Evolutionary conservation across 805 yeast species (phyloP).

Genomic region (Barnettozyma pratensis): DNA sequence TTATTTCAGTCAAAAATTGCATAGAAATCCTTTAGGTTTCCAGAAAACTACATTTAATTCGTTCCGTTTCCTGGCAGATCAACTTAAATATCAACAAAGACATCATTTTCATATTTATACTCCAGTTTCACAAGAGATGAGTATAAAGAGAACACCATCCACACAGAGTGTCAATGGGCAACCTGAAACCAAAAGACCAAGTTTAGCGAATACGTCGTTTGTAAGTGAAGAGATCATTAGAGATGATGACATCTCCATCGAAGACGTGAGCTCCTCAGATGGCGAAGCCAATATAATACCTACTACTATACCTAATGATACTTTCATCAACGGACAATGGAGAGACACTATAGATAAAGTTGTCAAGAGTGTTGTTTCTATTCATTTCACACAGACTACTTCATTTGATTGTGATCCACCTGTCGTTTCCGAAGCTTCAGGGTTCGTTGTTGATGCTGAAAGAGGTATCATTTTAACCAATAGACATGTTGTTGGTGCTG

Average conservation of each 20-base stretch:
- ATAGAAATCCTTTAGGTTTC: neutral
- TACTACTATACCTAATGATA: conserved; percentile 4
- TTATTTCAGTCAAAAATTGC: neutral
- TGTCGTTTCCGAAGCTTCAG: conserved; percentile 86
- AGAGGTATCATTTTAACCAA: conserved; percentile 84
- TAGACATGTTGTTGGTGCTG: conserved; percentile 93
- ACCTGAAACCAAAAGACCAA: neutral
- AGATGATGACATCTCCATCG: conserved; percentile 6
- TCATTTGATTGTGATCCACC: conserved; percentile 84
- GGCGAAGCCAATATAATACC: neutral
- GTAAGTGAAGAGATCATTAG: neutral
- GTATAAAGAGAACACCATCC: neutral
- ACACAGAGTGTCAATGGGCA: conserved; percentile 1
- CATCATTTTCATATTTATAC: neutral
- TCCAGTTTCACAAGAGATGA: neutral
- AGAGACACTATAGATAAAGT: conserved; percentile 75
- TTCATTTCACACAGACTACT: conserved; percentile 82
- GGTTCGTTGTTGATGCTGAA: conserved; percentile 83
- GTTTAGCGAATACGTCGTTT: neutral
- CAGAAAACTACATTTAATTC: neutral
- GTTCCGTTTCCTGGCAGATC: neutral
- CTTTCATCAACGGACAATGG: conserved; percentile 46
- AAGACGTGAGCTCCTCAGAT: conserved; percentile 1
- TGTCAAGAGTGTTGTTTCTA: conserved; percentile 80
- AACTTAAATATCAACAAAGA: neutral